Base-by-base conservation (phyloP, 495 filamentous ascomycete species). In the Aspergillus baeticus region DNA sequence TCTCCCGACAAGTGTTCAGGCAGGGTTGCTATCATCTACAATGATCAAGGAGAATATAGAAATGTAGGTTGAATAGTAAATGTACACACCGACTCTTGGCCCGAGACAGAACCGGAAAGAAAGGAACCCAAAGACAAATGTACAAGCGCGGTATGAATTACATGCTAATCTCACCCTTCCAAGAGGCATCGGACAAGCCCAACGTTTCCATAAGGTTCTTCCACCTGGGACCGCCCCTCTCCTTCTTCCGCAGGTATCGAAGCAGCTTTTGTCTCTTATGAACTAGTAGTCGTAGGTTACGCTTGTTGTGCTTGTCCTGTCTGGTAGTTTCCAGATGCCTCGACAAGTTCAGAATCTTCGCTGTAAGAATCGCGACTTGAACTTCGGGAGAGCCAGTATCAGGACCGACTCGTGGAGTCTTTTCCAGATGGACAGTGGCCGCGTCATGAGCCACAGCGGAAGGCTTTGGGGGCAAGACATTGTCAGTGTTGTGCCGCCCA, bases 371-470 rank as follows among this genome's bases (percentile, higher is more conserved):
- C n/a, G 91, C 92, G 59, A 92, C 91, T 77, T 99, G 94, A 42
- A 99, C 94, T 72, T 99, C 94, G 17, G 88, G 87, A 51, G 88
- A 93, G 3, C 94, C 94, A 10, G 92, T 97, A 69, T 99, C 94
- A 0, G 85, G 87, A 0, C 94, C 94, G 11, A 87, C 86, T 6
- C 94, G 86, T 15, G 84, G 83, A 0, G 82, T 87, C 66, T 81
- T 80, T 42, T 76, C 65, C 4, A 59, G 63, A 35, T 68, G 67
- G 14, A 54, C 57, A 6, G 69, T 57, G 13, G 60, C 64, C 35
- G 57, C 63, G 26, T 65, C 58, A 47, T 69, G 54, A 45, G 61
- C 39, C 31, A 69, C 52, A 39, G 66, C 61, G 4, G 74, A 64
- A 36, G 77, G 73, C 33, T 84, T 85, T 3, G 84, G 81, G 15